Percentiles rank a stretch among this genome's conserved stretches.
Evolutionary conservation across 2,329 filamentous ascomycete species (phyloP).

Genomic region (Aspergillus udagawae): DNA sequence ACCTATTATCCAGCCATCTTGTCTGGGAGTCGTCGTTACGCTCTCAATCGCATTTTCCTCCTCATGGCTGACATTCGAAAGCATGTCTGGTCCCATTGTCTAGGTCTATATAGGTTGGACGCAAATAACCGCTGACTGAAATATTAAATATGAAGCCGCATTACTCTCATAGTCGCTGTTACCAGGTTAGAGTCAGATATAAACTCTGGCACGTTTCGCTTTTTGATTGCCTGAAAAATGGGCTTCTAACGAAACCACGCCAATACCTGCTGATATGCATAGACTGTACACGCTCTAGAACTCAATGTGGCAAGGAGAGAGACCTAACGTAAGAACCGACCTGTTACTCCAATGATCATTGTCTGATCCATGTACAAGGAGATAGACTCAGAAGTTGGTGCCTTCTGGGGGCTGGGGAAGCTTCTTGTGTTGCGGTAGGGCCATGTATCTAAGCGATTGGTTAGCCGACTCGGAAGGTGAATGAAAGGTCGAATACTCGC

Average conservation of each 20-base stretch:
- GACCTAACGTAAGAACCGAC: constrained; percentile 22
- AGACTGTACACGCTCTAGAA: constrained; percentile 36
- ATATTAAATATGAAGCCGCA: neutral
- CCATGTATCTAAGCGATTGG: constrained; percentile 73
- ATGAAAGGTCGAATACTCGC: constrained; percentile 40
- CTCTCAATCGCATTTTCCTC: neutral
- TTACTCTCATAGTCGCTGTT: neutral
- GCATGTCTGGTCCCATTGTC: neutral
- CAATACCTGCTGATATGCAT: constrained; percentile 35
- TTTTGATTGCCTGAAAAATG: constrained; percentile 6
- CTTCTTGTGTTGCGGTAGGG: constrained; percentile 86
- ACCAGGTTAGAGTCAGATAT: neutral
- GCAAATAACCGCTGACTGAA: neutral
- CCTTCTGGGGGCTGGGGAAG: constrained; percentile 90
- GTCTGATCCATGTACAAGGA: constrained; percentile 19
- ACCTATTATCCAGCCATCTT: neutral
- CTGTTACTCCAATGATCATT: constrained; percentile 27
- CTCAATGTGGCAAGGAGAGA: constrained; percentile 16
- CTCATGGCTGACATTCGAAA: neutral
- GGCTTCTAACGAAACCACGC: constrained; percentile 25
- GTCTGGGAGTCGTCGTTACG: neutral
- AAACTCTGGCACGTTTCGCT: neutral
- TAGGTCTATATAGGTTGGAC: too few species aligned
- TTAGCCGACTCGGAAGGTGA: constrained; percentile 24
- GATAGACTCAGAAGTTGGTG: constrained; percentile 50